These are phyloP conservation scores for Abelmoschus esculentus DNA, from an alignment of 345 rosid species.

Conservation along the genomic window DNA sequence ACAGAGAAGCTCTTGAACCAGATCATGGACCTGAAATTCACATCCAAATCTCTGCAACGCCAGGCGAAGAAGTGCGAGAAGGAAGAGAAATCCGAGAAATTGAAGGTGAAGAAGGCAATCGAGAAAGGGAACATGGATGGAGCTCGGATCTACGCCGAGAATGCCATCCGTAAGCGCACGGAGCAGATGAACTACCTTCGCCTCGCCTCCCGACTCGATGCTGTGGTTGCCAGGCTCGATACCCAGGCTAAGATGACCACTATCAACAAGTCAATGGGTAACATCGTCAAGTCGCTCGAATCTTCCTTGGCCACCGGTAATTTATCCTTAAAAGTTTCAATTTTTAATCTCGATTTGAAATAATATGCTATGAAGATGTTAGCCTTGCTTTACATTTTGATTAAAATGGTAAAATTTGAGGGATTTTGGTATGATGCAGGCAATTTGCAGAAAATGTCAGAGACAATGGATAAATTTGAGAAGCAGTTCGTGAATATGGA, in stretches of 20 bases:
- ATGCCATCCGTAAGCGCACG: constrained; percentile 81
- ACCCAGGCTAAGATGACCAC: constrained; percentile 94
- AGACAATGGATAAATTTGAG: constrained; percentile 1
- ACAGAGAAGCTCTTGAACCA: background rate
- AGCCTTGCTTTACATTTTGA: too few relatives aligned
- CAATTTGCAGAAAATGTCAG: constrained; percentile 23
- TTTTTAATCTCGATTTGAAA: too few relatives aligned
- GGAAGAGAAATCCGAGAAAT: constrained; percentile 90
- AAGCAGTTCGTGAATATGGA: constrained; percentile 91
- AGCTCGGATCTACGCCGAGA: constrained; percentile 95
- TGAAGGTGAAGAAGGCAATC: constrained; percentile 93
- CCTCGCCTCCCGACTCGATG: constrained; percentile 85
- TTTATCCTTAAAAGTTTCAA: too few relatives aligned
- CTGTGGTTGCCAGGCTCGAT: constrained; percentile 92
- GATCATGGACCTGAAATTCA: constrained; percentile 47
- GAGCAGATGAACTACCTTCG: constrained; percentile 99
- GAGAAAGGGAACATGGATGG: constrained; percentile 99
- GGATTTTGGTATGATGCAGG: constrained; percentile 34
- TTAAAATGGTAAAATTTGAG: too few relatives aligned
- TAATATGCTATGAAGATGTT: too few relatives aligned
- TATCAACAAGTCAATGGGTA: constrained; percentile 79
- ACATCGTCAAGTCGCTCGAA: constrained; percentile 89
- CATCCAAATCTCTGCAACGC: constrained; percentile 81
- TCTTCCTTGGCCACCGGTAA: constrained; percentile 76
- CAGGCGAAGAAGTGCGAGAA: constrained; percentile 95